Evolutionary conservation across 306 rosid genomes (phyloP), one percentile per base, ranked within the genome.

Genomic region (Begonia peltatifolia): DNA sequence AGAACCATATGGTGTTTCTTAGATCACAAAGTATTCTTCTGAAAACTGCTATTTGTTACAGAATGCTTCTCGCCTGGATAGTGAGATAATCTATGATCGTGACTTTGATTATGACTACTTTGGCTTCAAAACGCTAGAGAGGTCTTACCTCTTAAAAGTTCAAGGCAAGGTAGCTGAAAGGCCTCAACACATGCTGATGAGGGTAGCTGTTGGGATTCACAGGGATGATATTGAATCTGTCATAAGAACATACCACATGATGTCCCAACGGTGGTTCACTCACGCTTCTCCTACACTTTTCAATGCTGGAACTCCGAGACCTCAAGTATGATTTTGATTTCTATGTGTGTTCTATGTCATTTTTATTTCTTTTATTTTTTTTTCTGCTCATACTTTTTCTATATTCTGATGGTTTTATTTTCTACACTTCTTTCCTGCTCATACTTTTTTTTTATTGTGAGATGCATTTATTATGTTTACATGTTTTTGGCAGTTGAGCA

Each of bases 191-290:
- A 86, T 90, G 99, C 59, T 90, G 69, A 90, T 90, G 99, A 74
- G 99, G 84, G 99, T 90, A 46, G 65, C 99, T 57, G 99, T 90
- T 64, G 99, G 99, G 47, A 90, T 86, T 76, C 99, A 90, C 59
- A 90, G 79, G 76, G 79, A 86, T 50, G 86, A 86, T 54, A 62
- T 90, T 17, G 95, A 90, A 0, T 86, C 99, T 68, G 94, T 74
- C 38, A 77, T 90, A 57, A 70, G 30, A 53, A 90, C 99, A n/a
- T 90, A 90, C 56, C 95, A 86, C 60, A 49, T 84, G 67, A 86
- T 90, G 94, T 90, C 99, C 57, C 99, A 86, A 46, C 67, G 99
- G 42, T 90, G 99, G 99, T 90, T 90, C 68, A 90, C 99, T 42
- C 99, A 90, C 59, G 95, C 95, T 11, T 86, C 99, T 42, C 99